A percentile compares a stretch with the other conserved stretches of the same genome.
Conservation (phyloP, 2,329 filamentous ascomycete genomes). For the Monosporascus sp. region DNA sequence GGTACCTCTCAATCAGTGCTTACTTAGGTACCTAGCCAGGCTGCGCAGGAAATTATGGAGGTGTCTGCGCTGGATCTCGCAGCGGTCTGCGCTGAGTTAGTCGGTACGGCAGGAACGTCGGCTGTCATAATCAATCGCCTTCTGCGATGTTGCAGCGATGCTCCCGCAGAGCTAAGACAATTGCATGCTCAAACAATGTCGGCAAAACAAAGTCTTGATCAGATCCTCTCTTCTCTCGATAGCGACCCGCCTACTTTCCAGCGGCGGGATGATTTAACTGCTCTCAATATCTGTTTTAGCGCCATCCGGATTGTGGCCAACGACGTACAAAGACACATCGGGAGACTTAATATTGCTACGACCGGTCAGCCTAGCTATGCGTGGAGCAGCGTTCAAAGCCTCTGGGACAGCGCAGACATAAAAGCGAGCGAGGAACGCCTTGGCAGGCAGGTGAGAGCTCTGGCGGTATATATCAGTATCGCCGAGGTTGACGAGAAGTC, state of each 20-base stretch:
- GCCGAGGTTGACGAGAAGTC: not conserved
- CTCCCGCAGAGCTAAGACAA: constrained; percentile 1
- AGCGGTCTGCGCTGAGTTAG: constrained; percentile 5
- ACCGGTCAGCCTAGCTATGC: not conserved
- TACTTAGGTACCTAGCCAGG: not conserved
- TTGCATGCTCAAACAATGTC: constrained; percentile 1
- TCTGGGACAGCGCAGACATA: constrained; percentile 2
- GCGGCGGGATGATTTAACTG: not conserved
- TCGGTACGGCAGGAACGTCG: constrained; percentile 1
- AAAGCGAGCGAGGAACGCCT: not conserved
- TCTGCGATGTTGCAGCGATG: constrained; percentile 4
- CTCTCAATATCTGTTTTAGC: constrained; percentile 1
- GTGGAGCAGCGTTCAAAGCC: constrained; percentile 1
- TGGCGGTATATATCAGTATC: constrained; percentile 3
- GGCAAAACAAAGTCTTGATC: constrained; percentile 4
- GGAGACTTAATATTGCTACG: not conserved
- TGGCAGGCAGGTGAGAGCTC: constrained; percentile 2
- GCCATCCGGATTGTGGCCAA: constrained; percentile 2
- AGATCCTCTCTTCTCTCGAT: constrained; percentile 5
- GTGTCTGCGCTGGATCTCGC: constrained; percentile 1
- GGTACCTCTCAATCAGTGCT: not conserved
- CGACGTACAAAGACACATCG: constrained; percentile 2
- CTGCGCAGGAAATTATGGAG: not conserved
- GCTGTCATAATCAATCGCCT: constrained; percentile 7
- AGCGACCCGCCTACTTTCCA: constrained; percentile 5